These are phyloP conservation scores for Saccharomycopsis sp. DNA, from an alignment of 805 yeast species.

Conservation along the genomic window DNA sequence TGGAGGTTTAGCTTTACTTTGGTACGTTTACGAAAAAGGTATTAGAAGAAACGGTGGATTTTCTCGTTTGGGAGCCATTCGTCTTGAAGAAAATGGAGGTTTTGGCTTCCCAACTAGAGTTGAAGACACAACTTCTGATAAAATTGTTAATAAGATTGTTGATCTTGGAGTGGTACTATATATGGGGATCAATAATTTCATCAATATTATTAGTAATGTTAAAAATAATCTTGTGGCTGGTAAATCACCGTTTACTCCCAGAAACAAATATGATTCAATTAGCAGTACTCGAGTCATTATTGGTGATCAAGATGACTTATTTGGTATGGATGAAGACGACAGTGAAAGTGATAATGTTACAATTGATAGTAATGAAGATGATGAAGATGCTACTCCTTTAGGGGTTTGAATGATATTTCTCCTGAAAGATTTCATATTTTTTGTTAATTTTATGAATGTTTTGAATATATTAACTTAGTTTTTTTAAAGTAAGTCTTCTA, in stretches of 20 bases:
- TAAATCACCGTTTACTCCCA: neutral
- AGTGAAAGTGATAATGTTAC: constrained; percentile 14
- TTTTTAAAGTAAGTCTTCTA: too few relatives aligned
- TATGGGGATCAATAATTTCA: constrained; percentile 27
- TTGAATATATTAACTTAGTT: too few relatives aligned
- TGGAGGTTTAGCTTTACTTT: constrained; percentile 41
- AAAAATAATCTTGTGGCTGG: constrained; percentile 2
- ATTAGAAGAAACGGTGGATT: constrained; percentile 72
- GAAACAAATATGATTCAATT: constrained; percentile 7
- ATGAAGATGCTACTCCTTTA: constrained; percentile 16
- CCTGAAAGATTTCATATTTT: too few relatives aligned
- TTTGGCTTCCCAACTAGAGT: constrained; percentile 34
- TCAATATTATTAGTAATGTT: constrained; percentile 1
- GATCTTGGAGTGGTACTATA: constrained; percentile 41
- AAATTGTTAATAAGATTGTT: constrained; percentile 47
- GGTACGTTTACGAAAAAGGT: constrained; percentile 73
- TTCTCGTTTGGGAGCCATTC: constrained; percentile 71
- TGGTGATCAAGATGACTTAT: constrained; percentile 18
- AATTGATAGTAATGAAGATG: constrained; percentile 6
- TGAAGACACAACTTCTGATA: constrained; percentile 54
- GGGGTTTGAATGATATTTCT: too few relatives aligned
- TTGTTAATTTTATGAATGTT: too few relatives aligned
- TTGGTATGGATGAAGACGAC: constrained; percentile 11
- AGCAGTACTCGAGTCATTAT: constrained; percentile 9
- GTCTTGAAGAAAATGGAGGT: constrained; percentile 62